Conservation (phyloP, 2,329 filamentous ascomycete species). For the Sporothrix pseudoabietina region DNA sequence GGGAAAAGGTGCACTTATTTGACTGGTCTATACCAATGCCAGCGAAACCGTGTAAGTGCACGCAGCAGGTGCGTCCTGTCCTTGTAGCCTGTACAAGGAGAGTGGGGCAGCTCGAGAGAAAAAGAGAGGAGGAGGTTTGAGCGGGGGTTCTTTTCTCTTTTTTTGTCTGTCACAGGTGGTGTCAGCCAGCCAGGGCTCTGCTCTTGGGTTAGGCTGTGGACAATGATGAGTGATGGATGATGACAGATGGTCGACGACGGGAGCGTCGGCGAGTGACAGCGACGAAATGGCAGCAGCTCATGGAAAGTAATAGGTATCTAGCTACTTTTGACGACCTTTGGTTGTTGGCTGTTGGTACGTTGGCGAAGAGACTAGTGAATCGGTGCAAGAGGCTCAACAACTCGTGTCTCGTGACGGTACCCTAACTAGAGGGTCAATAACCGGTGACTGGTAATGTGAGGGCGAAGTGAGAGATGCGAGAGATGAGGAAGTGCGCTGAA, state of each 20-base stretch:
- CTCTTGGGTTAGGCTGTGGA: constrained; percentile 1
- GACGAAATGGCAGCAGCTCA: not conserved
- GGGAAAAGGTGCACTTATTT: not conserved
- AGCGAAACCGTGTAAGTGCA: constrained; percentile 18
- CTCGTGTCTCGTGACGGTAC: not conserved
- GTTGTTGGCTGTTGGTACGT: not conserved
- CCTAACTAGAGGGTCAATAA: not conserved
- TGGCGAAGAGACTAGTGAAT: not conserved
- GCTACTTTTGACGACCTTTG: not conserved
- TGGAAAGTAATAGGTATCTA: not conserved
- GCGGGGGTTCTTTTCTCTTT: not conserved
- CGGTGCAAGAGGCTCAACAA: not conserved
- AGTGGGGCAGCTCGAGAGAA: constrained; percentile 7
- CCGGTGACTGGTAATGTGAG: not conserved
- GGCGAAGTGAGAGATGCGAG: not conserved
- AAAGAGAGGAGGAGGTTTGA: not conserved
- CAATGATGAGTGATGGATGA: not conserved
- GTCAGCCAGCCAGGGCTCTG: constrained; percentile 17
- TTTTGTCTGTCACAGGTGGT: constrained; percentile 8
- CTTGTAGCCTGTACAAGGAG: not conserved
- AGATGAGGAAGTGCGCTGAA: not conserved
- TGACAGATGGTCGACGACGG: not conserved
- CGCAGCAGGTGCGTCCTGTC: not conserved
- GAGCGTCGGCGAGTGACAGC: not conserved
- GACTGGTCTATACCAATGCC: not conserved